Evolutionary conservation across 2,329 filamentous ascomycete genomes (phyloP), one percentile per base, ranked within the genome.

Genomic region (Leptographium flavum): DNA sequence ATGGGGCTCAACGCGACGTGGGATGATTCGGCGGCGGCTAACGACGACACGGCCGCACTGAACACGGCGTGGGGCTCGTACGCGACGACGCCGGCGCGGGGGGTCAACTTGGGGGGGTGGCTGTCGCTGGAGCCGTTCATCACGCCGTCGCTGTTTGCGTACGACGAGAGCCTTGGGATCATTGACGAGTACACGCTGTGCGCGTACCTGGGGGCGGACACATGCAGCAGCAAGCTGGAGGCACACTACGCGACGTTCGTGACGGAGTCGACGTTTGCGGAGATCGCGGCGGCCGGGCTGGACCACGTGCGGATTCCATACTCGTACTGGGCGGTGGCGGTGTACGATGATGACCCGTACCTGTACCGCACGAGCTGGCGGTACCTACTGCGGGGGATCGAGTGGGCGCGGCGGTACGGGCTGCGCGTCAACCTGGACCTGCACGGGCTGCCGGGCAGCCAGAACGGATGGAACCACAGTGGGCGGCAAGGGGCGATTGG

Each of bases 401-500:
- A 98, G 61, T 98, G 86, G 74, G 86, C 84, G 38, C 82, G 92
- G 23, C 88, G 93, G 57, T 83, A 95, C 60, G 92, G 92, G 0
- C 68, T 98, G 5, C 82, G 92, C 2, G 79, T 98, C 35, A 96
- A 96, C 51, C 76, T 98, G 4, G 92, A 98, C 60, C 66, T 95
- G 5, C 92, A 98, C 63, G 87, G 74, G n/a, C 69, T 92, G 0
- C 90, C 90, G 0, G 92, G 92, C 0, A 90, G 83, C 49, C 92
- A 96, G 58, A 98, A 98, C 56, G 92, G 92, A 2, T 96, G 90
- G 90, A 95, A 95, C 56, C 92, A 98, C 62, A 93, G 85, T 54
- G 92, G 92, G 0, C 77, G 79, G 10, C 81, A 83, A 59, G 90
- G 92, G 1, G 49, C 64, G 1, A 90, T 96, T 51, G 73, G 77